phyloP scores from a whole-genome alignment of 306 rosid genomes.

The Castanopsis chinensis region DNA sequence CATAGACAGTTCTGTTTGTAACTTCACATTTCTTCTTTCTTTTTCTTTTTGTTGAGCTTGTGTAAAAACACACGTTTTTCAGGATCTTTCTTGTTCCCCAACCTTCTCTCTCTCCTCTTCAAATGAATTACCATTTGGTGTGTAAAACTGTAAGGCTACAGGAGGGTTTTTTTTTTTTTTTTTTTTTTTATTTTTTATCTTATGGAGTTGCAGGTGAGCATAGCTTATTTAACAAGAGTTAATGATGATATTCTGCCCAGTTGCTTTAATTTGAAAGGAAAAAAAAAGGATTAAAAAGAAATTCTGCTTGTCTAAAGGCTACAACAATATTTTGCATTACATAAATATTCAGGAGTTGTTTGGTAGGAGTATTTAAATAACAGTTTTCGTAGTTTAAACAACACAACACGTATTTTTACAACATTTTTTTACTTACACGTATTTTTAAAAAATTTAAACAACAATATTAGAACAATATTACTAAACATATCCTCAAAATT shows the following conservation, averaged over 20 bases:
- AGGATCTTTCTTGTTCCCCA: constrained; percentile 18
- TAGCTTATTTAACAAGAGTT: background rate
- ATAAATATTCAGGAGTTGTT: background rate
- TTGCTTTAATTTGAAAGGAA: background rate
- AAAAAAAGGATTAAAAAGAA: background rate
- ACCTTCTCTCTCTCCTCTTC: background rate
- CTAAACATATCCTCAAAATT: background rate
- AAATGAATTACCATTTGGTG: constrained; percentile 26
- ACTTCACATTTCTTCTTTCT: constrained; percentile 16
- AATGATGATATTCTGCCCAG: background rate
- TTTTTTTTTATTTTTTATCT: no score
- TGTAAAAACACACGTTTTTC: constrained; percentile 36
- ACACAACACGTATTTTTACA: no score
- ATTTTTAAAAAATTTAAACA: no score
- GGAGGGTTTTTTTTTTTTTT: background rate
- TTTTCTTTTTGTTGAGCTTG: constrained; percentile 35
- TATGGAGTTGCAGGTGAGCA: background rate
- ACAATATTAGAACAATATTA: no score
- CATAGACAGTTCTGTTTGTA: constrained; percentile 11
- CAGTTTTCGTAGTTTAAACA: no score
- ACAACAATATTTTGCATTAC: background rate
- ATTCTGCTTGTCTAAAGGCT: background rate
- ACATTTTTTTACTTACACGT: no score
- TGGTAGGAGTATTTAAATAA: no score
- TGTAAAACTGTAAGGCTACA: constrained; percentile 22